Evolutionary conservation across 164 flowering plant genomes (phyloP).

Genomic region (Vitis labrusca): DNA sequence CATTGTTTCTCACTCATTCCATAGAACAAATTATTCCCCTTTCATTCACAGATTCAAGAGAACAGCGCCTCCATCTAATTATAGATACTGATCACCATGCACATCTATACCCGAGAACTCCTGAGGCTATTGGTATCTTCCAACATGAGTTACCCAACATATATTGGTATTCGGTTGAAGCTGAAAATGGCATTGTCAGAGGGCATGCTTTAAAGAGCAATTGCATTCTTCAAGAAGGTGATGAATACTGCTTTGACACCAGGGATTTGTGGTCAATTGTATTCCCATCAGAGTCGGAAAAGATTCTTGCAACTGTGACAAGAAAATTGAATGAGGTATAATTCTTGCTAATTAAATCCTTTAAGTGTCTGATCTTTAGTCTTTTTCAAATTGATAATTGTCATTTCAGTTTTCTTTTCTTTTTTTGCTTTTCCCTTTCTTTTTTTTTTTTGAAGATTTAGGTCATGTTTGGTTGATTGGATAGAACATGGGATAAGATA

Average conservation of each 20-base stretch:
- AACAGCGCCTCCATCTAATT: constrained; percentile 82
- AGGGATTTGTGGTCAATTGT: constrained; percentile 83
- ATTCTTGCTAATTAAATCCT: background rate
- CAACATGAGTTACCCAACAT: constrained; percentile 62
- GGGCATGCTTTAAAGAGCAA: constrained; percentile 58
- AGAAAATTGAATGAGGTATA: constrained; percentile 82
- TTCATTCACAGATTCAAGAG: constrained; percentile 81
- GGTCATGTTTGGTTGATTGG: too few relatives aligned
- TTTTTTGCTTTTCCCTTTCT: too few relatives aligned
- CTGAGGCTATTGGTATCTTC: constrained; percentile 64
- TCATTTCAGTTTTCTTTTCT: background rate
- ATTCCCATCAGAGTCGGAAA: constrained; percentile 91
- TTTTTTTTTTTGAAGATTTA: too few relatives aligned
- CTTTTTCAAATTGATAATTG: background rate
- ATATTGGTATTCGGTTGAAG: constrained; percentile 86
- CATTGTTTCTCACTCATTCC: constrained; percentile 53
- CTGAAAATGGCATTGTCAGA: constrained; percentile 62
- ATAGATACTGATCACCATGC: constrained; percentile 55
- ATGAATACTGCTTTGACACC: constrained; percentile 79
- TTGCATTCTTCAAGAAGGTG: constrained; percentile 42
- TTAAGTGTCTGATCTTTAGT: background rate
- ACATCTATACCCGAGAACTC: constrained; percentile 73
- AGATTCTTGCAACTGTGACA: constrained; percentile 64
- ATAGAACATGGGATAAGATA: too few relatives aligned
- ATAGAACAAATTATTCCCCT: constrained; percentile 71